A percentile compares a stretch with the other conserved stretches of the same genome.
phyloP scores from a whole-genome alignment of 2,329 filamentous ascomycete genomes.

The Paraconiothyrium sp. region DNA sequence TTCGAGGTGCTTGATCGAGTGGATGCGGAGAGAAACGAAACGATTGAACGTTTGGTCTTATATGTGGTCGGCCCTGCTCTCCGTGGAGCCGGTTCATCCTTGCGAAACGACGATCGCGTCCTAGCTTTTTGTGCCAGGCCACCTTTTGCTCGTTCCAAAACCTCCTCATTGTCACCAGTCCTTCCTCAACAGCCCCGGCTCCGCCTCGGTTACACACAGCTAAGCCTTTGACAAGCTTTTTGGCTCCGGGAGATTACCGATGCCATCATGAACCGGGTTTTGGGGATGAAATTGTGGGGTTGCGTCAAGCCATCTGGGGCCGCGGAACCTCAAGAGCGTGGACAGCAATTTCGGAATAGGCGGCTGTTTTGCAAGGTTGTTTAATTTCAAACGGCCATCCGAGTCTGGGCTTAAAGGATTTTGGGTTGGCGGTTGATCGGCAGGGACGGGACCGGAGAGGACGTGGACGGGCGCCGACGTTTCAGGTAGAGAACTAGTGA shows the following conservation, averaged over 20 bases:
- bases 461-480: not conserved
- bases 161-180: not conserved
- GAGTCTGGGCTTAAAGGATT: not conserved
- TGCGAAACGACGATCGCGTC: no score
- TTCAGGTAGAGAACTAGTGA: not conserved
- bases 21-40: not conserved
- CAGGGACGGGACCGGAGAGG: not conserved
- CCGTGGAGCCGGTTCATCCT: not conserved
- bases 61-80: not conserved
- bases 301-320: not conserved
- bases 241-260: conserved; percentile 8
- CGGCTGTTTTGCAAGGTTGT: not conserved
- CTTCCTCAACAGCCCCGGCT: not conserved
- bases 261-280: conserved; percentile 2
- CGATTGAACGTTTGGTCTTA: not conserved
- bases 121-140: not conserved
- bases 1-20: not conserved
- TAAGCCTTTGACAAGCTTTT: conserved; percentile 13
- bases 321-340: not conserved
- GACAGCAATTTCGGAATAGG: not conserved
- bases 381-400: conserved; percentile 3
- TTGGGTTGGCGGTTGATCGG: not conserved
- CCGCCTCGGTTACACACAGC: not conserved
- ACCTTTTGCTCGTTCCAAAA: not conserved
- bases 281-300: not conserved